phyloP scores from a whole-genome alignment of 2,329 filamentous ascomycete species.

The Colletotrichum destructivum region DNA sequence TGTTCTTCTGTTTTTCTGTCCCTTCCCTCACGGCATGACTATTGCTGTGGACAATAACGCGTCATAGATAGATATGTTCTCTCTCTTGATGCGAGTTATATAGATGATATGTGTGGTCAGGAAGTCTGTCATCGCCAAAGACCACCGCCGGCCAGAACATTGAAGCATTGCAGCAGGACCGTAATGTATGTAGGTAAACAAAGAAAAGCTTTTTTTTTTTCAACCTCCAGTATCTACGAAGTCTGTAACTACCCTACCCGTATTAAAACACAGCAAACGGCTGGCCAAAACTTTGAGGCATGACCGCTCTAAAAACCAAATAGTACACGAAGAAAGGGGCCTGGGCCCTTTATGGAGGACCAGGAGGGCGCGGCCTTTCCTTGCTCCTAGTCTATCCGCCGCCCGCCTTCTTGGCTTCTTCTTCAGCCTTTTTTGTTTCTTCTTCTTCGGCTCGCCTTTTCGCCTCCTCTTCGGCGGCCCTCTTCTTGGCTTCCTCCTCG shows the following conservation, averaged over 20 bases:
- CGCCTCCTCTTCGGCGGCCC: constrained; percentile 29
- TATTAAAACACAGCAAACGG: constrained; percentile 14
- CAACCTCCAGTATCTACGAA: constrained; percentile 6
- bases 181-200: neutral
- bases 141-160: neutral
- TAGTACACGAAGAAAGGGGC: constrained; percentile 10
- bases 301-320: constrained; percentile 4
- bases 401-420: constrained; percentile 36
- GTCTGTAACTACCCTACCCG: constrained; percentile 7
- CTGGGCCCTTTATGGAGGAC: constrained; percentile 7
- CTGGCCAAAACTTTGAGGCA: neutral
- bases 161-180: neutral
- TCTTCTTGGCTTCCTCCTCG: constrained; percentile 17
- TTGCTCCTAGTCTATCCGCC: constrained; percentile 20
- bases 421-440: constrained; percentile 20
- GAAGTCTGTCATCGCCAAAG: no score
- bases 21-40: no score
- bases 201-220: neutral
- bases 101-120: no score
- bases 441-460: constrained; percentile 23
- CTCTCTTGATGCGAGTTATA: no score
- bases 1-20: no score
- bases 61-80: no score
- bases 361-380: neutral
- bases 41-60: no score